phyloP scores from a whole-genome alignment of 495 filamentous ascomycete genomes.

The Hapsidospora chrysogenum region DNA sequence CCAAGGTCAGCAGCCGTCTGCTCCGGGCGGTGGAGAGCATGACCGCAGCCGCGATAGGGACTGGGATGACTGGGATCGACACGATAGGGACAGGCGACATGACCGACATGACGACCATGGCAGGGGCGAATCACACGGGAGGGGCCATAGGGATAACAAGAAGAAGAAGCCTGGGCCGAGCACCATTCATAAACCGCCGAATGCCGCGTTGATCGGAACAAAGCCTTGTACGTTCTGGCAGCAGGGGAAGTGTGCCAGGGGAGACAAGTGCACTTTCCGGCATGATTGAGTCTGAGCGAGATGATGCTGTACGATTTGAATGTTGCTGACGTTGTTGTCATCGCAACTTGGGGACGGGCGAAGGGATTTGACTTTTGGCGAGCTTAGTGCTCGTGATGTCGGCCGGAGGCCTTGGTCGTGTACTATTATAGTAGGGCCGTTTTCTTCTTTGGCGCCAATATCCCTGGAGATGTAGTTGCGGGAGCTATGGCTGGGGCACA shows the following conservation, averaged over 20 bases:
- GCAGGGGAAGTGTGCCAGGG: slow-evolving; percentile 68
- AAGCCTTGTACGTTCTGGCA: slow-evolving; percentile 63
- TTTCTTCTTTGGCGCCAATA: too few species aligned
- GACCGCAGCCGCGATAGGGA: too few species aligned
- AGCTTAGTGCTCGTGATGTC: too few species aligned
- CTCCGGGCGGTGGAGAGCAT: not conserved
- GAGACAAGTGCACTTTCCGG: slow-evolving; percentile 69
- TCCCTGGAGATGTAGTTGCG: too few species aligned
- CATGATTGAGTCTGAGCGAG: too few species aligned
- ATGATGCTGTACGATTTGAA: too few species aligned
- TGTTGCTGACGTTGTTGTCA: too few species aligned
- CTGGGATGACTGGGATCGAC: slow-evolving; percentile 1
- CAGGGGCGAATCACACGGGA: slow-evolving; percentile 6
- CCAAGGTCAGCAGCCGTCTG: not conserved
- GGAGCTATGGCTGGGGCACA: too few species aligned
- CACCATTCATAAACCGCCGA: slow-evolving; percentile 19
- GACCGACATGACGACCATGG: slow-evolving; percentile 5
- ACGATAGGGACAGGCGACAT: slow-evolving; percentile 1
- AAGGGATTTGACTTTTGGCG: too few species aligned
- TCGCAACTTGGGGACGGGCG: too few species aligned
- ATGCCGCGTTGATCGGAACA: slow-evolving; percentile 29
- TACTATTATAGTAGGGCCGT: too few species aligned
- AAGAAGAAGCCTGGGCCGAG: slow-evolving; percentile 5
- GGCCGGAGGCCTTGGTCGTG: too few species aligned
- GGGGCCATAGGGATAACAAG: slow-evolving; percentile 2